These are phyloP conservation scores for Raddia distichophylla DNA, from an alignment of 176 grass and related monocot genomes.

Conservation along the genomic window DNA sequence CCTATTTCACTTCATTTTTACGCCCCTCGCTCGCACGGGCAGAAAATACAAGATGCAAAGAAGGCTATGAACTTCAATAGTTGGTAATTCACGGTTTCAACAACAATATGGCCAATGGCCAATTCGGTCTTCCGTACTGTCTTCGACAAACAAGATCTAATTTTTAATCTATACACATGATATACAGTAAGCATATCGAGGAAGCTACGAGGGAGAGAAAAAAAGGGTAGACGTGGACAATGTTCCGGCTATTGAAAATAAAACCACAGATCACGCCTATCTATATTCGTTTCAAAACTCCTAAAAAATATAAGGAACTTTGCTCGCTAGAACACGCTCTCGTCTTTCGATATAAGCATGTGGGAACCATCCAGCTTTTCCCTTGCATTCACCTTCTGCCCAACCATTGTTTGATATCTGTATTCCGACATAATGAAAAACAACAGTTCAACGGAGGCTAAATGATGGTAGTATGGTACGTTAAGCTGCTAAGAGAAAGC, in stretches of 20 bases:
- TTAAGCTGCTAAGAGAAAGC: neutral
- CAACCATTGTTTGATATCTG: constrained; percentile 87
- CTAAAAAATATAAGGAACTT: constrained; percentile 88
- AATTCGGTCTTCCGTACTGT: constrained; percentile 2
- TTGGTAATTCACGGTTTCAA: constrained; percentile 1
- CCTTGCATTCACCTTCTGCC: constrained; percentile 97
- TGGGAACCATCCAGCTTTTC: constrained; percentile 96
- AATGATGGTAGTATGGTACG: neutral
- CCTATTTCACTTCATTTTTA: neutral
- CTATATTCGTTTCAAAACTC: neutral
- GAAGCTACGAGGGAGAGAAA: constrained; percentile 1
- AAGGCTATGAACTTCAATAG: neutral
- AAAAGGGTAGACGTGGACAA: neutral
- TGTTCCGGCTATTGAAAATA: constrained; percentile 28
- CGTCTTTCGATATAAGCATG: constrained; percentile 68
- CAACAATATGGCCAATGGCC: neutral
- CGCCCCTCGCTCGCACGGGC: neutral
- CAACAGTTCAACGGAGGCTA: neutral
- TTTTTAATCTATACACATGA: constrained; percentile 35
- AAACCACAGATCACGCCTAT: neutral
- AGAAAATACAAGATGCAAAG: neutral
- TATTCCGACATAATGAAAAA: neutral
- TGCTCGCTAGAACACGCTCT: constrained; percentile 81
- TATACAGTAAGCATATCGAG: neutral
- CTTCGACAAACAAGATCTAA: neutral